phyloP scores from a whole-genome alignment of 164 flowering plant species.

The Houttuynia cordata region DNA sequence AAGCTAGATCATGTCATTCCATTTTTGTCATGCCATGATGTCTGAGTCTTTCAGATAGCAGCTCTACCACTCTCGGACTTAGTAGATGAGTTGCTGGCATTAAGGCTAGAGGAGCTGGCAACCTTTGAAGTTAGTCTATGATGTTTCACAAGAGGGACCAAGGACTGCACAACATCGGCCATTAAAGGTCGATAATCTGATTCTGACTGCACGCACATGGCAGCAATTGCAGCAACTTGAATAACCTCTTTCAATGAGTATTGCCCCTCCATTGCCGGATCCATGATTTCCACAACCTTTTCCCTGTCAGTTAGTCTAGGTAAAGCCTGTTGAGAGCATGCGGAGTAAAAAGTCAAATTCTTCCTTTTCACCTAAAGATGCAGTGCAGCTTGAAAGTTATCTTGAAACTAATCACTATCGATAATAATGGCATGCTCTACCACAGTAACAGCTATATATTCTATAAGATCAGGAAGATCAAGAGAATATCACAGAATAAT shows the following conservation, averaged over 20 bases:
- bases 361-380: too few relatives aligned
- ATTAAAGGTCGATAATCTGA: conserved; percentile 92
- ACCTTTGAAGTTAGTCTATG: conserved; percentile 32
- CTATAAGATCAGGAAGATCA: too few relatives aligned
- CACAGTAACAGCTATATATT: too few relatives aligned
- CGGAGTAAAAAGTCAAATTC: neutral
- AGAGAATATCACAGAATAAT: too few relatives aligned
- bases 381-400: too few relatives aligned
- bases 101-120: conserved; percentile 39
- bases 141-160: conserved; percentile 68
- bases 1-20: too few relatives aligned
- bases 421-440: too few relatives aligned
- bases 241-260: conserved; percentile 82
- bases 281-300: conserved; percentile 80
- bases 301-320: conserved; percentile 79
- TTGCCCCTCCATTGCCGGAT: conserved; percentile 79
- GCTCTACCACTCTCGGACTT: conserved; percentile 1
- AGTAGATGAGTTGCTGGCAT: conserved; percentile 28
- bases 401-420: too few relatives aligned
- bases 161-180: conserved; percentile 94
- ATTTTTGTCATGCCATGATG: too few relatives aligned
- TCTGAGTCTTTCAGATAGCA: neutral
- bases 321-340: conserved; percentile 43
- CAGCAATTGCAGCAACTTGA: conserved; percentile 99
- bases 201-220: conserved; percentile 95